A percentile compares a stretch with the other conserved stretches of the same genome.
Conservation (phyloP, 169 alveolate species). For the Eimeria zaria region DNA sequence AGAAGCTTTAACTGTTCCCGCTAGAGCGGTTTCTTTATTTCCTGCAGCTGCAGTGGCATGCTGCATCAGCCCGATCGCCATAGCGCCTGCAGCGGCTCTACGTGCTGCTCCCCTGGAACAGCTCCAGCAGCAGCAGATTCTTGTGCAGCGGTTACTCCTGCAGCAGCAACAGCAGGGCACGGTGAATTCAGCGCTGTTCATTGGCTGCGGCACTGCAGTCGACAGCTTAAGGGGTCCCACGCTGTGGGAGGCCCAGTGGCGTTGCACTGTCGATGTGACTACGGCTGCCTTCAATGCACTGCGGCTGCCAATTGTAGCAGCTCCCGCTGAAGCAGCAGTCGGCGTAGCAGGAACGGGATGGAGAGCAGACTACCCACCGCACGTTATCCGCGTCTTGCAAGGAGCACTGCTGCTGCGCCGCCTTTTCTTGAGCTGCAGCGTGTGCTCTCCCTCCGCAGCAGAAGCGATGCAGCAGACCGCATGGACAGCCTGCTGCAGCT, state of each 20-base stretch:
- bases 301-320: constrained; percentile 35
- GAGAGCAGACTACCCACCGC: constrained; percentile 52
- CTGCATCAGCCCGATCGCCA: constrained; percentile 53
- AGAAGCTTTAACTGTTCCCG: constrained; percentile 8
- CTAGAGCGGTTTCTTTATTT: background rate
- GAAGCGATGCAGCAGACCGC: constrained; percentile 54
- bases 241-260: constrained; percentile 62
- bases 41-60: constrained; percentile 65
- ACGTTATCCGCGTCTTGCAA: constrained; percentile 38
- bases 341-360: constrained; percentile 19
- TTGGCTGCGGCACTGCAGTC: constrained; percentile 32
- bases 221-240: constrained; percentile 55
- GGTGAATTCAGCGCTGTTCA: constrained; percentile 28
- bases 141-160: constrained; percentile 41
- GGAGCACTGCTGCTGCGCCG: constrained; percentile 59
- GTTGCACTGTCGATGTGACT: constrained; percentile 48
- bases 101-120: constrained; percentile 48
- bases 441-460: background rate
- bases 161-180: constrained; percentile 73
- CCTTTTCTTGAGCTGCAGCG: background rate
- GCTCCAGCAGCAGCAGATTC: constrained; percentile 49
- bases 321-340: constrained; percentile 5
- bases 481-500: constrained; percentile 52
- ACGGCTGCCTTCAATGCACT: constrained; percentile 35
- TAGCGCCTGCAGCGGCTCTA: constrained; percentile 71